These are phyloP conservation scores for Cubamyces lactineus DNA, from an alignment of 768 basidiomycete species.

Conservation along the genomic window DNA sequence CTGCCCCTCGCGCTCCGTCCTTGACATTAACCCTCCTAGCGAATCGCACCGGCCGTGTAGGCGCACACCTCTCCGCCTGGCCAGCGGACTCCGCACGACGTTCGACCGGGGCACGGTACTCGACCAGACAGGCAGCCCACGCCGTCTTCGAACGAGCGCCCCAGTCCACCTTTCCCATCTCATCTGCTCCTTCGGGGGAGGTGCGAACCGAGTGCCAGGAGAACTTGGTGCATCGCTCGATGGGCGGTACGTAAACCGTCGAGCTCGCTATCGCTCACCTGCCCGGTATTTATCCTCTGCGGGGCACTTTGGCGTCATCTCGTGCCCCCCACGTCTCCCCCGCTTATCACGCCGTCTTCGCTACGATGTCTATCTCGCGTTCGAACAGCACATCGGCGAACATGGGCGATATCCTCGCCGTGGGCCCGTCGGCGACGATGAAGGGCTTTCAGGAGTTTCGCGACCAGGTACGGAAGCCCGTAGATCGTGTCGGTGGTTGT, in stretches of 20 bases:
- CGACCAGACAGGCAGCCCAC: neutral
- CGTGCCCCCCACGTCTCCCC: neutral
- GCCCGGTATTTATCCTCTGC: neutral
- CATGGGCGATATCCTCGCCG: neutral
- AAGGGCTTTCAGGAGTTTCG: slow-evolving; percentile 43
- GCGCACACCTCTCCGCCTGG: neutral
- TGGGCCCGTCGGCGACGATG: neutral
- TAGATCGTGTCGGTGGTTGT: neutral
- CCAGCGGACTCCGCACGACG: neutral
- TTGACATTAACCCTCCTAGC: too few species aligned
- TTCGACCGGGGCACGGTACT: neutral
- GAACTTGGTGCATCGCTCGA: too few species aligned
- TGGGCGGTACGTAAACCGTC: neutral
- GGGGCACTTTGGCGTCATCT: neutral
- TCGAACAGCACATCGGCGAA: neutral
- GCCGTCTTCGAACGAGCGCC: neutral
- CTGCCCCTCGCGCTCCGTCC: too few species aligned
- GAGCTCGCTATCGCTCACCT: neutral
- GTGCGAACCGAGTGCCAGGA: too few species aligned
- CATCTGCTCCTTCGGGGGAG: too few species aligned
- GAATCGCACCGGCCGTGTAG: neutral
- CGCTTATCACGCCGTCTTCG: neutral
- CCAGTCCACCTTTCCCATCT: neutral
- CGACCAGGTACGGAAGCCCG: slow-evolving; percentile 41
- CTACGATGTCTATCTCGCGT: neutral